Base-by-base conservation (phyloP, 1,139 yeast genomes). In the Zygosaccharomyces pseudobailii region DNA sequence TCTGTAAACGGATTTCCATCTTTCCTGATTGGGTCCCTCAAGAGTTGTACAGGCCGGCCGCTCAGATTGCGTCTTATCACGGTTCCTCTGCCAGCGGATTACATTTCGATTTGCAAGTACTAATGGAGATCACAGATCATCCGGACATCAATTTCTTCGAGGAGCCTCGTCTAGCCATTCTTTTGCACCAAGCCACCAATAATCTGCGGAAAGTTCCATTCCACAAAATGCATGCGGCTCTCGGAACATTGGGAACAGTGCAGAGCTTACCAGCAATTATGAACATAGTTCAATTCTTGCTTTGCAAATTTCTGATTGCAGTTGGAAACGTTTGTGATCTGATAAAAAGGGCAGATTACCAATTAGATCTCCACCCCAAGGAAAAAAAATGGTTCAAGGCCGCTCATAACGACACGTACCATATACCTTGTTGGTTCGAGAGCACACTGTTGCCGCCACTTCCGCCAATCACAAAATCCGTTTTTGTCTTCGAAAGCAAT, bases 81-180 rank as follows among this genome's bases (percentile, higher is more conserved):
- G 43, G 40, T 5, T 31, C 22, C 20, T 32, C 48, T 22, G 31
- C 43, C 13, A 34, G 43, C 13, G 51, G 42, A 17, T 39, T 43
- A 23, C 35, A 40, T 13, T 55, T 61, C 40, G 48, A 54, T 42
- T 44, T 61, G 35, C 55, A 58, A 43, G 50, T 62, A 3, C 31
- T 69, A 5, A 69, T 71, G 65, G 75, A 72, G 48, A 33, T 71
- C 1, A 55, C 71, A 31, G 74, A 71, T 50, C 75, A 71, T 48
- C 70, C 54, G 46, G 59, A 68, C 33, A 43, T 69, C 6, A 61
- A 69, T 43, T 62, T 63, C 22, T 19, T 53, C 1, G 54, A 62
- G 8, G 70, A 70, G 45, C 55, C 59, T 6, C 58, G 57, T 21
- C 42, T 62, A 31, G 33, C 48, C 10, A 22, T 50, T 8, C 40